Base-by-base conservation (phyloP, 225 moss, liverwort and hornwort species). In the Pseudoscleropodium purum region DNA sequence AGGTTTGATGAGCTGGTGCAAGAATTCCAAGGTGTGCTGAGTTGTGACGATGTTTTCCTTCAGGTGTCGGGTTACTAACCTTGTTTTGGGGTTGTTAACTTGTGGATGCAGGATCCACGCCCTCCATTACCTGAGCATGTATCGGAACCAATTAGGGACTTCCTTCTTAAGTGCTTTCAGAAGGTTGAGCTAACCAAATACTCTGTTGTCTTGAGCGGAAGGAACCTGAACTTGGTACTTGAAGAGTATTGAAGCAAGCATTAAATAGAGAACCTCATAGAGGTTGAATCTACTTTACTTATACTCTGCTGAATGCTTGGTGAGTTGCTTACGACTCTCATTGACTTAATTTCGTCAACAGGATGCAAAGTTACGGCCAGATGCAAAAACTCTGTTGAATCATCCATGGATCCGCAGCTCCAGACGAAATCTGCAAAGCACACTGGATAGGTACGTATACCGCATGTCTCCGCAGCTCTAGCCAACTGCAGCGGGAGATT, bases 291-390 rank as follows among this genome's bases (percentile, higher is more conserved):
- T 49, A 74, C 81, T 73, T 56, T 19, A 63, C 64, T 90, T 86
- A 45, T 60, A 82, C 65, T 86, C 45, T 88, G 54, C 65, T 69
- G 25, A 67, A 81, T 77, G 82, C 79, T 60, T 47, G 77, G 82
- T 87, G 85, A 77, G 34, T 82, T 89, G 65, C 79, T 85, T 65
- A 72, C 75, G 83, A 51, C 54, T 78, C 59, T 78, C 66, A 82
- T 86, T 60, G 60, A 65, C 82, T 65, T 81, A 49, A 77, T 57
- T 83, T 72, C 34, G 85, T 65, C 75, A 79, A 89, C 95, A 99
- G 99, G 99, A 99, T 94, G 96, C 99, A 85, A 99, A 99, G 92
- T 90, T 96, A 84, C 94, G 99, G 89, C 96, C 99, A 77, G 99
- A 97, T 93, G 99, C 99, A 78, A 97, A 95, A 87, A 97, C 97